These are phyloP conservation scores for Mycena vulgaris DNA, from an alignment of 768 basidiomycete genomes.

Conservation along the genomic window DNA sequence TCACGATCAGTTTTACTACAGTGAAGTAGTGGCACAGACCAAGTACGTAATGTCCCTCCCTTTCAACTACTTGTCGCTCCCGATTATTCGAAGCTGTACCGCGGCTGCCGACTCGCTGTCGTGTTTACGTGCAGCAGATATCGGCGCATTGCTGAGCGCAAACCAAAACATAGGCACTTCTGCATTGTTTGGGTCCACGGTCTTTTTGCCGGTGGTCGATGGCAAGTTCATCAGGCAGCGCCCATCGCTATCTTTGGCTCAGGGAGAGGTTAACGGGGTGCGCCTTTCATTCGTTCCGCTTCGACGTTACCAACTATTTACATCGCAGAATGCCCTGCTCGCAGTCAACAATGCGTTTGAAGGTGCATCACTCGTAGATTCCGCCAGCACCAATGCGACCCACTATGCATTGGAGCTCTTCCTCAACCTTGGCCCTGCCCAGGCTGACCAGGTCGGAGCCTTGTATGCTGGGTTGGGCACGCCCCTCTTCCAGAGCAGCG, in stretches of 20 bases:
- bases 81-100: slow-evolving; percentile 35
- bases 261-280: slow-evolving; percentile 51
- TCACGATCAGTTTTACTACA: background rate
- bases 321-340: slow-evolving; percentile 38
- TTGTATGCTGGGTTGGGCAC: slow-evolving; percentile 29
- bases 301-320: no score
- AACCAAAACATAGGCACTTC: slow-evolving; percentile 39
- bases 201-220: slow-evolving; percentile 51
- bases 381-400: slow-evolving; percentile 15
- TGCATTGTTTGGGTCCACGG: slow-evolving; percentile 44
- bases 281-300: slow-evolving; percentile 23
- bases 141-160: slow-evolving; percentile 36
- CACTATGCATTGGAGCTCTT: slow-evolving; percentile 37
- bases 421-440: slow-evolving; percentile 27
- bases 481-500: slow-evolving; percentile 25
- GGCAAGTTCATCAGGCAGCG: slow-evolving; percentile 52
- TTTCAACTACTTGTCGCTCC: no score
- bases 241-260: slow-evolving; percentile 46
- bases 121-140: slow-evolving; percentile 48
- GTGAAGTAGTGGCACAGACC: slow-evolving; percentile 37
- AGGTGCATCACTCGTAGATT: slow-evolving; percentile 43
- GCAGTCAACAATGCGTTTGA: slow-evolving; percentile 45
- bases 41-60: slow-evolving; percentile 35
- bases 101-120: slow-evolving; percentile 24
- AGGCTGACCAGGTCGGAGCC: slow-evolving; percentile 17